These are phyloP conservation scores for Sporothrix curviconia DNA, from an alignment of 2,329 filamentous ascomycete species.

Conservation along the genomic window DNA sequence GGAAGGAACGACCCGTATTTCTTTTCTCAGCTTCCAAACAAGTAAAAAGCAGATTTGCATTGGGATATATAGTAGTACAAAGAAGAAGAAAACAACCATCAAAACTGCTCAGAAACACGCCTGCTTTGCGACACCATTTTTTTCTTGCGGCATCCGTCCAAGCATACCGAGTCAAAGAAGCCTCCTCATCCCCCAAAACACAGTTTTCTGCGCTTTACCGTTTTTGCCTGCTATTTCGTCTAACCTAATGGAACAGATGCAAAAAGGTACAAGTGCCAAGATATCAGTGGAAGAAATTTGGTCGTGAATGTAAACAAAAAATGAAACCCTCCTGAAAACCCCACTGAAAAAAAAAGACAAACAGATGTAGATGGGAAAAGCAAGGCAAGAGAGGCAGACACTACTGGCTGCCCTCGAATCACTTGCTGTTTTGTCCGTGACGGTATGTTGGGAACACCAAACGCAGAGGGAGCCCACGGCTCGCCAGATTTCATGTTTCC, in stretches of 20 bases:
- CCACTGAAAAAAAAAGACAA: neutral
- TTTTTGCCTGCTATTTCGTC: no score
- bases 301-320: no score
- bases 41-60: neutral
- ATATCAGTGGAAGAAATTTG: no score
- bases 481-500: slow-evolving; percentile 14
- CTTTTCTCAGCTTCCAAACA: neutral
- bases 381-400: neutral
- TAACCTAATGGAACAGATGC: no score
- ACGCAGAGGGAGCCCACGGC: slow-evolving; percentile 12
- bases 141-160: no score
- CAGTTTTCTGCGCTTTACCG: no score
- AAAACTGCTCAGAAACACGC: neutral
- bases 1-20: neutral
- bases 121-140: no score
- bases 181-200: no score
- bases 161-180: no score
- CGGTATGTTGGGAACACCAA: neutral
- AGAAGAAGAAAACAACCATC: neutral
- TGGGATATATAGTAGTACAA: slow-evolving; percentile 7
- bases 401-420: neutral
- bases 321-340: no score
- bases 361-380: neutral
- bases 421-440: neutral
- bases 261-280: no score